Base-by-base conservation (phyloP, 1,284 basidiomycete species). In the Amylostereum chailletii region DNA sequence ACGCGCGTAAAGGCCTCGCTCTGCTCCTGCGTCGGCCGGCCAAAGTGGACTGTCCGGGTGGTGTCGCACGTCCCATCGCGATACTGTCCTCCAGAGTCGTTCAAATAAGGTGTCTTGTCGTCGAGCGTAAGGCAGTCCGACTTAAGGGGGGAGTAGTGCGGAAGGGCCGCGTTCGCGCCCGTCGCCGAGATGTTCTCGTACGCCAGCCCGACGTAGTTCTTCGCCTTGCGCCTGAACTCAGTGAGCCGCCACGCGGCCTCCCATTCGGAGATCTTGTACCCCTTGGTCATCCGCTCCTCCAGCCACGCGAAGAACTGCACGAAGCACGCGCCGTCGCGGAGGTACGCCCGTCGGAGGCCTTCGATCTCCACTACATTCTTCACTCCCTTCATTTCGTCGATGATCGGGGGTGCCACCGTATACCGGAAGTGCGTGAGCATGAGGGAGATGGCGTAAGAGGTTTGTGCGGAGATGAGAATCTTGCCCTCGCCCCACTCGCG, bases 181-280 rank as follows among this genome's bases (percentile, higher is more conserved):
- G 79, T 83, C 0, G 90, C 94, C 30, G 90, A 93, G 55, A 98
- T 97, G 53, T 91, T 94, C 60, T 91, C 88, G 60, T 98, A 98
- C 2, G 94, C 93, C 29, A 94, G 79, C 10, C 92, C 90, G 81
- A 84, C 83, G 63, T 86, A 96, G 61, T 83, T 69, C 65, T 85
- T 83, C 57, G 83, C 79, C 60, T 80, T 74, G 56, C 82, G 72
- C 50, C 94, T 75, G 66, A 82, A 94, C 60, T 86, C 80, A 1
- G 86, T 90, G 50, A 98, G 70, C 49, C 87, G 78, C 63, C 85
- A 86, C 0, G 84, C 90, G 3, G 94, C 95, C 58, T 94, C 87
- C 69, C 86, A 97, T 66, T 99, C 95, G 10, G 87, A 89, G 52
- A 98, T 83, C 53, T 86, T 78, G 54, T 87, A 88, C 44, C 86